Percentiles rank a stretch among this genome's conserved stretches.
Conservation (phyloP, 371 early-diverging fungal species). For the Apophysomyces variabilis region DNA sequence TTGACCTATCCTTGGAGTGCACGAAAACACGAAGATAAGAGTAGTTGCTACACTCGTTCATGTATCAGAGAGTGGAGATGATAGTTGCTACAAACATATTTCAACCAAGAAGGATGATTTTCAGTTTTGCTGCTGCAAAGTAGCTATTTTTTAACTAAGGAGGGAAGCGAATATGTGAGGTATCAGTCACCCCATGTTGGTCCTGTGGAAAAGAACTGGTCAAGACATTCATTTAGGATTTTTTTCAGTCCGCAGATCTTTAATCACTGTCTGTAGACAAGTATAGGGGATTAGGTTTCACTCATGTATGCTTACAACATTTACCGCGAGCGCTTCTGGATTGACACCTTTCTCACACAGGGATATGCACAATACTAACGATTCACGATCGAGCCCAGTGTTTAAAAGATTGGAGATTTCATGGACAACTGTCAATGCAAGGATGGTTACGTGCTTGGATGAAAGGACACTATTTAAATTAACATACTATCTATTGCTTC, state of each 20-base stretch:
- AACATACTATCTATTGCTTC: conserved; percentile 34
- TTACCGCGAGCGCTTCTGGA: conserved; percentile 83
- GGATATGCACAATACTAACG: conserved; percentile 71
- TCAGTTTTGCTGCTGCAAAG: no score
- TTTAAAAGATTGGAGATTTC: conserved; percentile 73
- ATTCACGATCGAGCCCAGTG: conserved; percentile 75
- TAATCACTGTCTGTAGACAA: conserved; percentile 7
- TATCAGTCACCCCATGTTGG: no score
- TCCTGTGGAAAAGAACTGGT: no score
- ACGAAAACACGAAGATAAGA: no score
- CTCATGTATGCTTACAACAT: conserved; percentile 3
- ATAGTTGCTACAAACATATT: no score
- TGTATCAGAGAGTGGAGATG: no score
- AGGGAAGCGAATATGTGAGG: no score
- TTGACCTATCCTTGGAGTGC: no score
- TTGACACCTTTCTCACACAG: conserved; percentile 80
- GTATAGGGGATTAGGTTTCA: neutral
- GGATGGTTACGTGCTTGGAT: neutral
- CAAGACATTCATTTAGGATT: neutral
- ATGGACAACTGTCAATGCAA: conserved; percentile 47
- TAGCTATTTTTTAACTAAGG: no score
- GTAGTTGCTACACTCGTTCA: no score
- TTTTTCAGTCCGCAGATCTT: conserved; percentile 11
- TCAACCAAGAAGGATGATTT: no score
- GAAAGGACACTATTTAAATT: neutral